phyloP scores from a whole-genome alignment of 1,139 yeast genomes.

The Diutina scorzettiae region DNA sequence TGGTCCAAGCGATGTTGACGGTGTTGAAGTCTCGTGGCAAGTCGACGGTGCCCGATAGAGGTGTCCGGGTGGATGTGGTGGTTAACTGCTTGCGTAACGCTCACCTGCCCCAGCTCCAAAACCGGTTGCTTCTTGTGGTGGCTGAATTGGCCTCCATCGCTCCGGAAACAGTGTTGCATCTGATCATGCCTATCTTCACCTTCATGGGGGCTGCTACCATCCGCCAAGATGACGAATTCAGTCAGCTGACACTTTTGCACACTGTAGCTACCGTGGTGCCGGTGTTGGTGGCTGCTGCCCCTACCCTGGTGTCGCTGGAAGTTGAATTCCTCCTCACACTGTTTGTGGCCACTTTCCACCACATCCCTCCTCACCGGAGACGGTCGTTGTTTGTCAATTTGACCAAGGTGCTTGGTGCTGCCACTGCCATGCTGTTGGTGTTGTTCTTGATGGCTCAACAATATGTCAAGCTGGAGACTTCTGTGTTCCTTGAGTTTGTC shows the following conservation, averaged over 20 bases:
- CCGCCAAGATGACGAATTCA: slow-evolving; percentile 92
- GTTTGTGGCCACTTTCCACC: slow-evolving; percentile 87
- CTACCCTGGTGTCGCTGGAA: slow-evolving; percentile 42
- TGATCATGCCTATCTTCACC: slow-evolving; percentile 97
- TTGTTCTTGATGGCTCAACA: slow-evolving; percentile 75
- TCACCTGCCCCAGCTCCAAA: slow-evolving; percentile 89
- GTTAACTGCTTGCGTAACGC: slow-evolving; percentile 87
- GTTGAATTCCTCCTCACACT: slow-evolving; percentile 77
- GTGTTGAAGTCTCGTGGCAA: slow-evolving; percentile 26
- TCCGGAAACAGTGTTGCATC: slow-evolving; percentile 85
- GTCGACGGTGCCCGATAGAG: slow-evolving; percentile 42
- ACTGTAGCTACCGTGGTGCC: slow-evolving; percentile 88
- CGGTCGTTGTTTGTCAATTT: slow-evolving; percentile 72
- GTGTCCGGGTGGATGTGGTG: slow-evolving; percentile 77
- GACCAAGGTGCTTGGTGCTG: slow-evolving; percentile 64
- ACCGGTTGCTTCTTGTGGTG: slow-evolving; percentile 69
- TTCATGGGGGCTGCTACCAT: slow-evolving; percentile 98
- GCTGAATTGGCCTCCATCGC: slow-evolving; percentile 81
- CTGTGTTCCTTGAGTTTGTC: slow-evolving; percentile 52
- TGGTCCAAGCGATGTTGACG: slow-evolving; percentile 76
- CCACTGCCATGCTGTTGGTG: slow-evolving; percentile 55
- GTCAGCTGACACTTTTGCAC: slow-evolving; percentile 85
- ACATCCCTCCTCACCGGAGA: slow-evolving; percentile 93
- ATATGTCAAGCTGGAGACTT: slow-evolving; percentile 6
- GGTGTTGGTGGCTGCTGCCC: slow-evolving; percentile 60